Conservation (phyloP, 2,329 filamentous ascomycete genomes). For the Clarireedia sp. region DNA sequence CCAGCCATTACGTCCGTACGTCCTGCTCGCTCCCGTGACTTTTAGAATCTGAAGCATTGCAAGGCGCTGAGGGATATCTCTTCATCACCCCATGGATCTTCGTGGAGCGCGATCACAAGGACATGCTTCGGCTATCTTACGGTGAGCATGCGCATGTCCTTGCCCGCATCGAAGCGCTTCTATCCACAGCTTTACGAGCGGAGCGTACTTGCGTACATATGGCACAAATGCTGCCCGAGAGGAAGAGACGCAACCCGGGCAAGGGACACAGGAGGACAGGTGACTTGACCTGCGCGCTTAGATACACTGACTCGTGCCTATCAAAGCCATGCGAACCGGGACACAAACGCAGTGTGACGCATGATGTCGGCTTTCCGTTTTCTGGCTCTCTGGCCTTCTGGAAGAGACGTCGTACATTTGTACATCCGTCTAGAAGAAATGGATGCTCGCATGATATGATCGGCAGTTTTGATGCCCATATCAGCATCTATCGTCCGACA, state of each 20-base stretch:
- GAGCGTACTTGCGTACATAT: neutral
- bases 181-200: neutral
- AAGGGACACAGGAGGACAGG: neutral
- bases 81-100: neutral
- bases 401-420: constrained; percentile 2
- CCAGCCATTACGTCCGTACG: neutral
- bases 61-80: neutral
- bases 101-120: neutral
- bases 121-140: neutral
- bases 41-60: too few species aligned
- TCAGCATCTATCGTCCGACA: neutral
- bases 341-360: constrained; percentile 10
- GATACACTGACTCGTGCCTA: neutral
- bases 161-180: constrained; percentile 6
- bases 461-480: neutral
- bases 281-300: constrained; percentile 10
- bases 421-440: neutral
- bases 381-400: neutral
- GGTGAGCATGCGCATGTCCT: constrained; percentile 7
- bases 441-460: neutral
- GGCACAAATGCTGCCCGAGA: neutral
- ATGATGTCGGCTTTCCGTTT: constrained; percentile 4
- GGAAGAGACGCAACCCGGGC: neutral
- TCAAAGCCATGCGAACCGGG: neutral
- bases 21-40: too few species aligned